Base-by-base conservation (phyloP, 495 filamentous ascomycete species). In the Hypoxylon lienhwacheense region DNA sequence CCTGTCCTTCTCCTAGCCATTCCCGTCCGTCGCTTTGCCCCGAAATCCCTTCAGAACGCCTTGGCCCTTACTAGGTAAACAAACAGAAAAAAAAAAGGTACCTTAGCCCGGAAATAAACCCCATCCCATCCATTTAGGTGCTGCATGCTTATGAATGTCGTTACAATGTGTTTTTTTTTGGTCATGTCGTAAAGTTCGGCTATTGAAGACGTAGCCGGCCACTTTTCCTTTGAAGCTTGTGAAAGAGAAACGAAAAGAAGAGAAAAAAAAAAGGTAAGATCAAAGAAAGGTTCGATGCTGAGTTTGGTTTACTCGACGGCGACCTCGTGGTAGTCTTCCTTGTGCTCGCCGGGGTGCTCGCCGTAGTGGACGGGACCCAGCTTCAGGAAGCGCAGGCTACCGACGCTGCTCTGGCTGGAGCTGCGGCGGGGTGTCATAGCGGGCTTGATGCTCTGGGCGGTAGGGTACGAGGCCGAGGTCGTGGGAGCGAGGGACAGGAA, bases 291-390 rank as follows among this genome's bases (percentile, higher is more conserved):
- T 24, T 36, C 43, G 14, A 19, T 34, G 2, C 16, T 14, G 3
- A 3, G 7, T 14, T 14, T 8, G 41, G 7, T 54, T 68, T 46
- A 71, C 61, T 77, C 50, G 57, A 75, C 64, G 8, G 66, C 69
- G 22, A 73, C 70, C 61, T 76, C 73, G 57, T 70, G 64, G 59
- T 63, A 76, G 64, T 78, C 75, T 14, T 60, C 66, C 63, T 72
- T 72, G 70, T 66, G 55, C 43, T 68, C 70, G 44, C 66, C 71
- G 28, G 60, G 67, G 65, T 75, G 73, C 67, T 76, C 73, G 48
- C 74, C 74, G 58, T 65, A 77, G 68, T 76, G 72, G 57, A 77
- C 74, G 21, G 74, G 74, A n/a, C 71, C 71, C 40, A 78, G 73
- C 61, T 73, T 74, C 35, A 78, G 70, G 73, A 77, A 73, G 45